phyloP scores from a whole-genome alignment of 1,284 basidiomycete genomes.

The Leccinum pachyderme region DNA sequence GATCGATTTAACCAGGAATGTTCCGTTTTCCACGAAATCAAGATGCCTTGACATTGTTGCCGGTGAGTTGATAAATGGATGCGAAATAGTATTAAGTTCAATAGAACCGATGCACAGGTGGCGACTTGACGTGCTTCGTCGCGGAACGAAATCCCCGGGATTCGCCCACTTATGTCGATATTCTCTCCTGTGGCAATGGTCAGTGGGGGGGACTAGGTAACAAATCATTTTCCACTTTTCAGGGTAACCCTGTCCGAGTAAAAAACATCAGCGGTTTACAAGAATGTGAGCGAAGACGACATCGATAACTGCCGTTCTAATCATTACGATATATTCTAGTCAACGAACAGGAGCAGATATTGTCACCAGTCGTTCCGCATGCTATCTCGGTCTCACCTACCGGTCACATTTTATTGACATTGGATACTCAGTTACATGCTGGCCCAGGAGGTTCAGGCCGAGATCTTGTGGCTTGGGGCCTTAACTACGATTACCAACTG shows the following conservation, averaged over 20 bases:
- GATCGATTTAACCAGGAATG: slow-evolving; percentile 66
- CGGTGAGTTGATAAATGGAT: slow-evolving; percentile 40
- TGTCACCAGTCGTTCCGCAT: slow-evolving; percentile 70
- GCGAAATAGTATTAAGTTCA: slow-evolving; percentile 3
- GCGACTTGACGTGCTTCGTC: slow-evolving; percentile 77
- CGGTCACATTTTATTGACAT: slow-evolving; percentile 76
- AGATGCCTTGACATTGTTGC: slow-evolving; percentile 68
- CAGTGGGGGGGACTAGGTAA: slow-evolving; percentile 88
- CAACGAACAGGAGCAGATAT: slow-evolving; percentile 58
- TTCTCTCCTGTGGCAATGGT: slow-evolving; percentile 83
- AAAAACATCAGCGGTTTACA: slow-evolving; percentile 82
- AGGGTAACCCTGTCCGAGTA: slow-evolving; percentile 70
- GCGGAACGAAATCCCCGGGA: slow-evolving; percentile 57
- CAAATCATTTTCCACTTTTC: slow-evolving; percentile 60
- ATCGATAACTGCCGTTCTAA: slow-evolving; percentile 1
- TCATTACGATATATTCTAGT: slow-evolving; percentile 41
- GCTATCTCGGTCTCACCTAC: slow-evolving; percentile 72
- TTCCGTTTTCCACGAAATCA: slow-evolving; percentile 52
- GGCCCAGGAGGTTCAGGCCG: slow-evolving; percentile 49
- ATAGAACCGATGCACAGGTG: slow-evolving; percentile 44
- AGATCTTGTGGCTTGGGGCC: slow-evolving; percentile 69
- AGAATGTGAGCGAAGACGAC: slow-evolving; percentile 61
- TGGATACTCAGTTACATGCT: slow-evolving; percentile 60
- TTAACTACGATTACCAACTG: slow-evolving; percentile 75
- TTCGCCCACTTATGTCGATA: slow-evolving; percentile 53